Evolutionary conservation across 2,329 filamentous ascomycete genomes (phyloP).

Genomic region (Atkinsonella hypoxylon): DNA sequence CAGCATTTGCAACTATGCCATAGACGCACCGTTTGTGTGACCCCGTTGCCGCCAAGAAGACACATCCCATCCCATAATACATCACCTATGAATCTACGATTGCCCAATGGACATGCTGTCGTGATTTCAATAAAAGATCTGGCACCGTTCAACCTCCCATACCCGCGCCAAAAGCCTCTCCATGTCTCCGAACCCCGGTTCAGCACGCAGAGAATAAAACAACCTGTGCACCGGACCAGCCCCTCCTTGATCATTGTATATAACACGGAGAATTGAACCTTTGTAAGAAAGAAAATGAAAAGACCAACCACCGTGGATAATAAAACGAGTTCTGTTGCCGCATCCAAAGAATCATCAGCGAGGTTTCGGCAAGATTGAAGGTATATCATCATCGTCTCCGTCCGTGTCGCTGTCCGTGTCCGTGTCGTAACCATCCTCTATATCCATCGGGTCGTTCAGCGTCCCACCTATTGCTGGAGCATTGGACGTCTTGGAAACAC

Average conservation of each 20-base stretch:
- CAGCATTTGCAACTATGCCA: too few relatives aligned
- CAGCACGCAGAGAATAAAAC: background rate
- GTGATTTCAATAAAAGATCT: too few relatives aligned
- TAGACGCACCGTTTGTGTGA: too few relatives aligned
- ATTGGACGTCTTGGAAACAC: conserved; percentile 1
- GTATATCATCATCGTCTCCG: conserved; percentile 18
- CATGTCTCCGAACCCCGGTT: background rate
- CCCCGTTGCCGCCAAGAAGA: too few relatives aligned
- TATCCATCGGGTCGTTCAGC: conserved; percentile 15
- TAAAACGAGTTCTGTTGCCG: background rate
- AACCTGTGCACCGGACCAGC: background rate
- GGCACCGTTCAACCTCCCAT: too few relatives aligned
- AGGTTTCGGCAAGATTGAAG: conserved; percentile 9
- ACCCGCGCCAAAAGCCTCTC: background rate
- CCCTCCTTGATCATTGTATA: background rate
- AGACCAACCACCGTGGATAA: background rate
- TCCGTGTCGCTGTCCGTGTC: conserved; percentile 1
- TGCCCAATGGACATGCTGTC: too few relatives aligned
- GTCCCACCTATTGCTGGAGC: conserved; percentile 8
- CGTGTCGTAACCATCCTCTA: conserved; percentile 6
- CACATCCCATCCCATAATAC: too few relatives aligned
- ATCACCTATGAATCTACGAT: too few relatives aligned
- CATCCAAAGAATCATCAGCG: background rate
- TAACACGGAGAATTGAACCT: too few relatives aligned
- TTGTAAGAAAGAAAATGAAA: background rate